These are phyloP conservation scores for Penicillium longicatenatum DNA, from an alignment of 495 filamentous ascomycete species.

Conservation along the genomic window DNA sequence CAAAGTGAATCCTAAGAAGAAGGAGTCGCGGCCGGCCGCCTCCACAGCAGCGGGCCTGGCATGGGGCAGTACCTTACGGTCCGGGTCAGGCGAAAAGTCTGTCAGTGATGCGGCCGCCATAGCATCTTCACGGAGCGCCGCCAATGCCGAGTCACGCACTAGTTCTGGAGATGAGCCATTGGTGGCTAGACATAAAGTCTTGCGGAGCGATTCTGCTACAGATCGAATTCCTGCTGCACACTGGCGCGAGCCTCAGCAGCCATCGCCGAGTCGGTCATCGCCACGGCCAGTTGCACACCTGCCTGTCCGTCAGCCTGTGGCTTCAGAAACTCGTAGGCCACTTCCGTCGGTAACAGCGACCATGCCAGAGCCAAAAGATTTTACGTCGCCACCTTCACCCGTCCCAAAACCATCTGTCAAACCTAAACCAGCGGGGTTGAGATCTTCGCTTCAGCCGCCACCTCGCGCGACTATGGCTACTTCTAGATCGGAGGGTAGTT, in stretches of 20 bases:
- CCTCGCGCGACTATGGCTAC: conserved; percentile 15
- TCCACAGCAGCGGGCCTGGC: conserved; percentile 88
- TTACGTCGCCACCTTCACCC: conserved; percentile 19
- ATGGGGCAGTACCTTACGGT: conserved; percentile 63
- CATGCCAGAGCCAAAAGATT: conserved; percentile 28
- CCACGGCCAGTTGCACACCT: conserved; percentile 12
- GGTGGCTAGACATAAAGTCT: conserved; percentile 9
- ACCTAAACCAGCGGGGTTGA: conserved; percentile 37
- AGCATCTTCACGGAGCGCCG: conserved; percentile 36
- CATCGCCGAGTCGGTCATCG: conserved; percentile 19
- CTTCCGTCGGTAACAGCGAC: conserved; percentile 15
- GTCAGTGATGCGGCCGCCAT: conserved; percentile 37
- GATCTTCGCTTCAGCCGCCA: conserved; percentile 32
- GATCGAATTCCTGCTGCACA: conserved; percentile 31
- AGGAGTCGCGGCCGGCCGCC: conserved; percentile 54
- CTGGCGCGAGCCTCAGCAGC: conserved; percentile 36
- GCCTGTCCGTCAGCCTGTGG: conserved; percentile 11
- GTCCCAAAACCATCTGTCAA: conserved; percentile 40
- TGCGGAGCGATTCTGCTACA: conserved; percentile 7
- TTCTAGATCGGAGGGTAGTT: conserved; percentile 23
- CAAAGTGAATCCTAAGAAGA: conserved; percentile 35
- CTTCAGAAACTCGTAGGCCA: conserved; percentile 13
- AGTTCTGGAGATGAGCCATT: conserved; percentile 34
- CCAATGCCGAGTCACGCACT: conserved; percentile 26
- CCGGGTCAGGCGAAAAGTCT: conserved; percentile 32